Conservation (phyloP, 2,329 filamentous ascomycete genomes). For the Raffaelea ambrosiae region DNA sequence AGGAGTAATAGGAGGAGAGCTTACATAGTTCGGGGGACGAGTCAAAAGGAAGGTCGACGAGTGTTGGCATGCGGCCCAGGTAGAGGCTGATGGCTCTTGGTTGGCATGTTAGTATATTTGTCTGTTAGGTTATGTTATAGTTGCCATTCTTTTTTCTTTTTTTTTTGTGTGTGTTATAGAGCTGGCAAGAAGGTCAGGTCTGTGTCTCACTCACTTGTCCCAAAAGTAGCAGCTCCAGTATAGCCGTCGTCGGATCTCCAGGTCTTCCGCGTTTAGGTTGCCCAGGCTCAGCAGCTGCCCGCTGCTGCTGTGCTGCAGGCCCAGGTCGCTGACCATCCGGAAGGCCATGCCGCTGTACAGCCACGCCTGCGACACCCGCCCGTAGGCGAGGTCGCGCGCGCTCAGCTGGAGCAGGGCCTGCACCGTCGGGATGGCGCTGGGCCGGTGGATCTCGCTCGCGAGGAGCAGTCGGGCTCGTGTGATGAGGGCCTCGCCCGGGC, state of each 20-base stretch:
- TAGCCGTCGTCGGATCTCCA: conserved; percentile 17
- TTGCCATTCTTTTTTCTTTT: too few species aligned
- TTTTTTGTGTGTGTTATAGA: too few species aligned
- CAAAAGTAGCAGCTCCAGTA: conserved; percentile 21
- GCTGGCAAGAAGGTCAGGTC: too few species aligned
- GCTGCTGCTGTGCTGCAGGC: conserved; percentile 17
- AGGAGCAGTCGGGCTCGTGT: conserved; percentile 16
- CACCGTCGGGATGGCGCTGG: conserved; percentile 19
- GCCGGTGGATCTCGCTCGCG: conserved; percentile 18
- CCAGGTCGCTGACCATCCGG: conserved; percentile 19
- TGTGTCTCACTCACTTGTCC: conserved; percentile 16
- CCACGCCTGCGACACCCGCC: conserved; percentile 21
- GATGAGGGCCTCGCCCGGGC: conserved; percentile 13
- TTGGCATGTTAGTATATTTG: not conserved
- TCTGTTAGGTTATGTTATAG: too few species aligned
- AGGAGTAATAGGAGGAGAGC: not conserved
- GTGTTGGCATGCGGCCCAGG: conserved; percentile 16
- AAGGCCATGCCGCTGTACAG: conserved; percentile 23
- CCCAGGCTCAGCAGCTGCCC: conserved; percentile 12
- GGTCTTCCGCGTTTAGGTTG: conserved; percentile 15
- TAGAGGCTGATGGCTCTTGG: conserved; percentile 16
- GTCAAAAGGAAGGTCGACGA: conserved; percentile 7
- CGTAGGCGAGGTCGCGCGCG: conserved; percentile 19
- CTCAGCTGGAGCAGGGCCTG: conserved; percentile 21
- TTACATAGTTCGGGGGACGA: conserved; percentile 5